Base-by-base conservation (phyloP, 2,329 filamentous ascomycete genomes). In the Emericellopsis atlantica region DNA sequence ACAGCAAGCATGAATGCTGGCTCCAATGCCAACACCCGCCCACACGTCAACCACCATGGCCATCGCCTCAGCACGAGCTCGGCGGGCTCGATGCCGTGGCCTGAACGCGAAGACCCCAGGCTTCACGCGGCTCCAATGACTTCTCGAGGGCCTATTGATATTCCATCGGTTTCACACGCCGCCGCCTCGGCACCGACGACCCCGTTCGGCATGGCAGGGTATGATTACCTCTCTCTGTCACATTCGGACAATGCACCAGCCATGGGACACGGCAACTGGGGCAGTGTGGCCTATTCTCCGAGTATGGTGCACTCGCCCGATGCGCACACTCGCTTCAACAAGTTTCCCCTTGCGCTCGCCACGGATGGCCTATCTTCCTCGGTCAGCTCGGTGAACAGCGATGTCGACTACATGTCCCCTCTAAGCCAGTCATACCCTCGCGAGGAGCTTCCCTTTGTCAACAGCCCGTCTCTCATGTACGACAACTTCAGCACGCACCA, bases 361-460 rank as follows among this genome's bases (percentile, higher is more conserved):
- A 61, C 60, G 39, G 70, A 73, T 24, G 62, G 66, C 36, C 60
- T 76, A 24, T 71, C 72, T 1, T 67, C 70, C 0, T 44, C 44
- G 1, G 63, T 76, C 42, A 75, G 79, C 47, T 72, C 75, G 3
- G 64, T 80, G 42, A 73, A 68, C 51, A 34, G 73, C 52, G 76
- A 80, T 22, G 68, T 73, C 44, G 75, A 79, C 51, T 80, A 79
- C 50, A 58, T 76, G 50, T 80, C 76, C 4, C 75, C 76, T 8
- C 64, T 79, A 47, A 69, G 66, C 54, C 74, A 76, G 45, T 60
- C 58, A 46, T 77, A 62, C 69, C 69, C 45, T 58, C 73, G 72
- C 46, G 74, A 79, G 23, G 74, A 79, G 16, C 59, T 75, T 21
- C 63, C 69, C 3, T 77, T 70, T 49, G 60, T 74, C 43, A 65